Evolutionary conservation across 164 flowering plant genomes (phyloP).

Genomic region (Amborella trichopoda): DNA sequence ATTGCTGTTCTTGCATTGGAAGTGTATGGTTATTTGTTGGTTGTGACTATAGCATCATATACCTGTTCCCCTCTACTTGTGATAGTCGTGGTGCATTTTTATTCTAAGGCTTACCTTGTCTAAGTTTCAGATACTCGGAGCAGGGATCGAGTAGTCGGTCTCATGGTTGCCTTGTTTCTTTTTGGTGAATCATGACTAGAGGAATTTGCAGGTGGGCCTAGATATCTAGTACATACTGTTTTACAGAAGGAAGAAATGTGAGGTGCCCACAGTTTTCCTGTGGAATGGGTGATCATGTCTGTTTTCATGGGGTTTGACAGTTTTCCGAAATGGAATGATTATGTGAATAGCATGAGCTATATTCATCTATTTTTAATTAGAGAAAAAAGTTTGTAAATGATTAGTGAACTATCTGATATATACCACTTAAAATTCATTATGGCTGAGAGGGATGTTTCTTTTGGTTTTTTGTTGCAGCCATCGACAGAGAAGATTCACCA

Average conservation of each 20-base stretch:
- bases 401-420: too few relatives aligned
- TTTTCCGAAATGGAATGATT: too few relatives aligned
- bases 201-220: slow-evolving; percentile 94
- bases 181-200: slow-evolving; percentile 58
- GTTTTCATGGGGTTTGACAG: too few relatives aligned
- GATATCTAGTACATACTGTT: too few relatives aligned
- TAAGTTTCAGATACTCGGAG: slow-evolving; percentile 99
- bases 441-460: slow-evolving; percentile 12
- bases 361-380: too few relatives aligned
- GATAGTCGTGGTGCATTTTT: slow-evolving; percentile 30
- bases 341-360: too few relatives aligned
- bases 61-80: slow-evolving; percentile 37
- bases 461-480: slow-evolving; percentile 53
- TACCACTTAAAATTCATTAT: not conserved
- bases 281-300: too few relatives aligned
- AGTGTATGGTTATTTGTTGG: slow-evolving; percentile 12
- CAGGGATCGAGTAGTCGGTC: slow-evolving; percentile 59
- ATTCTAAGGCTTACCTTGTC: slow-evolving; percentile 86
- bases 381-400: too few relatives aligned
- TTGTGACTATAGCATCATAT: slow-evolving; percentile 19
- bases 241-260: too few relatives aligned
- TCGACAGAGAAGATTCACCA: slow-evolving; percentile 90
- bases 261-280: too few relatives aligned
- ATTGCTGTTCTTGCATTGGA: slow-evolving; percentile 1
- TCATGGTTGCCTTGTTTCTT: slow-evolving; percentile 62